Conservation (phyloP, 805 yeast species). For the Suhomyces vadensis region DNA sequence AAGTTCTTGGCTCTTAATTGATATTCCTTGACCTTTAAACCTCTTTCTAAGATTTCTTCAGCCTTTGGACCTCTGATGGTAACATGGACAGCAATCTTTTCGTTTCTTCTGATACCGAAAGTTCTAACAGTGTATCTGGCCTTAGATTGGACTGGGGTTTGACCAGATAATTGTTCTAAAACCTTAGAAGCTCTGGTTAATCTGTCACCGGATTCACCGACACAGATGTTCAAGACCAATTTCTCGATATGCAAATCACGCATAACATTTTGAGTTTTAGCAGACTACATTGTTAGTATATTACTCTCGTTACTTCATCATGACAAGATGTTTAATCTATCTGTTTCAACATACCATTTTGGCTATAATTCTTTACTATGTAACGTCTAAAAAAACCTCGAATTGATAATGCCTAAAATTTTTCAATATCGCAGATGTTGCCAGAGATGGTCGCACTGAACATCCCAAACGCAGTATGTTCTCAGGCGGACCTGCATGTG, state of each 20-base stretch:
- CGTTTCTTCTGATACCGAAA: constrained; percentile 99
- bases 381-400: constrained; percentile 4
- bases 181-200: constrained; percentile 99
- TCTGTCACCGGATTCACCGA: constrained; percentile 99
- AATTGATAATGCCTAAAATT: constrained; percentile 11
- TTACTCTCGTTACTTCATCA: neutral
- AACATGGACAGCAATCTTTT: constrained; percentile 98
- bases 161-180: constrained; percentile 99
- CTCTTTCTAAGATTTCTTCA: constrained; percentile 99
- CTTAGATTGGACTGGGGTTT: constrained; percentile 99
- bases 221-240: constrained; percentile 99
- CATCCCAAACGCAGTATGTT: constrained; percentile 1
- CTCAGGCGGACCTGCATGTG: neutral
- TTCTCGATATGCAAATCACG: constrained; percentile 99
- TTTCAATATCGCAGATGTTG: constrained; percentile 12
- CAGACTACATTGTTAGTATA: constrained; percentile 25
- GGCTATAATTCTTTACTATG: constrained; percentile 17
- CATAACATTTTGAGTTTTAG: constrained; percentile 83
- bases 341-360: constrained; percentile 21
- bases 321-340: neutral
- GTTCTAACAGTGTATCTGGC: constrained; percentile 99
- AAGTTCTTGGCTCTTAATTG: constrained; percentile 93
- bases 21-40: constrained; percentile 99
- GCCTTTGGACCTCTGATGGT: constrained; percentile 99
- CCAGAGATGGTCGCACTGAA: neutral